Evolutionary conservation across 164 flowering plant genomes (phyloP).

Genomic region (Warburgia ugandensis): DNA sequence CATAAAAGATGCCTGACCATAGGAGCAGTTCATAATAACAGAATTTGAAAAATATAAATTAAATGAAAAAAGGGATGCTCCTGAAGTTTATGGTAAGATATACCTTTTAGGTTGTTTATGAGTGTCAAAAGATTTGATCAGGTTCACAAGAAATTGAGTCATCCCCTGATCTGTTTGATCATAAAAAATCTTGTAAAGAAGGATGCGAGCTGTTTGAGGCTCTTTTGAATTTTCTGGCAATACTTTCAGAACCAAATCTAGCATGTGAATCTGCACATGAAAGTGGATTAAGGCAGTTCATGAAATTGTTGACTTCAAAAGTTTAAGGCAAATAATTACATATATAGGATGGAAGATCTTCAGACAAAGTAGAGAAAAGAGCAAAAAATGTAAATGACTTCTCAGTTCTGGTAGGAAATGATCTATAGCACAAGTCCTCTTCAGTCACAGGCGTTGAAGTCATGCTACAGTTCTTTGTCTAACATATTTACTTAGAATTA

Average conservation of each 20-base stretch:
- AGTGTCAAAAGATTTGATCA: constrained; percentile 57
- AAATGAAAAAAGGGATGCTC: neutral
- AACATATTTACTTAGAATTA: too few relatives aligned
- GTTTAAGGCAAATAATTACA: too few relatives aligned
- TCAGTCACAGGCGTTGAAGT: too few relatives aligned
- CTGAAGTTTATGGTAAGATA: neutral
- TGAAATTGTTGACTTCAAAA: neutral
- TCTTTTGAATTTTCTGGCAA: constrained; percentile 67
- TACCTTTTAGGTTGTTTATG: constrained; percentile 90
- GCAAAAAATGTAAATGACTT: too few relatives aligned
- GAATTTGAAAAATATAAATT: neutral
- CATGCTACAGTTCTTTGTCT: too few relatives aligned
- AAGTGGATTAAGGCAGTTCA: neutral
- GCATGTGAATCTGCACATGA: constrained; percentile 62
- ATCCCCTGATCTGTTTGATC: constrained; percentile 97
- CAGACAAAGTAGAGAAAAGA: neutral
- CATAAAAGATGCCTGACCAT: too few relatives aligned
- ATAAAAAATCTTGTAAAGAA: constrained; percentile 89
- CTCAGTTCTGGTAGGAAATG: too few relatives aligned
- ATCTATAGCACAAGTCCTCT: too few relatives aligned
- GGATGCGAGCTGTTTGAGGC: constrained; percentile 75
- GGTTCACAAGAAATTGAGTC: constrained; percentile 71
- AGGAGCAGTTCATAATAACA: too few relatives aligned
- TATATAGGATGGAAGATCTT: neutral
- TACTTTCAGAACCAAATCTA: constrained; percentile 72